Conservation (phyloP, 257 asterid genomes). For the Mentha longifolia region DNA sequence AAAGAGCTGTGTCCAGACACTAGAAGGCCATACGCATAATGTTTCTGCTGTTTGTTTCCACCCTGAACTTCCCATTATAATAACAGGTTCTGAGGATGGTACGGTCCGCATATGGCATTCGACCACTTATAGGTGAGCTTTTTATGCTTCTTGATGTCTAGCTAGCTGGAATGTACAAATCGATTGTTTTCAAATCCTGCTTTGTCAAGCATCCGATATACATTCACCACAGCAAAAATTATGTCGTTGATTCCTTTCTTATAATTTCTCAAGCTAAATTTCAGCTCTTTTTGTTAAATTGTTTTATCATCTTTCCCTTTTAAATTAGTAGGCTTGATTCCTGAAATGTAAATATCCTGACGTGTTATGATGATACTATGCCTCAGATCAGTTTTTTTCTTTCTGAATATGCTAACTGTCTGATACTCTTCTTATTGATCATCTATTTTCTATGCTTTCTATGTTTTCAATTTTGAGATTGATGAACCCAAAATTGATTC, state of each 20-base stretch:
- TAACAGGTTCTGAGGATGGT: conserved; percentile 99
- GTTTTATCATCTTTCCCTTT: conserved; percentile 1
- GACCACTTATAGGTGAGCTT: conserved; percentile 82
- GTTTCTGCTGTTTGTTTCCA: conserved; percentile 99
- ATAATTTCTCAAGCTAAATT: not conserved
- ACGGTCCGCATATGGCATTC: conserved; percentile 99
- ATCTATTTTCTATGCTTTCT: no score
- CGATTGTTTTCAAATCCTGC: not conserved
- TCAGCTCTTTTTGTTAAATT: not conserved
- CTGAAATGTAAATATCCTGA: not conserved
- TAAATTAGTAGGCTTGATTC: conserved; percentile 14
- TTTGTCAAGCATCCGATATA: conserved; percentile 15
- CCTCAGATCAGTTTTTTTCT: not conserved
- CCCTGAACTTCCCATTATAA: conserved; percentile 97
- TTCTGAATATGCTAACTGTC: not conserved
- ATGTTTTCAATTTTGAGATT: no score
- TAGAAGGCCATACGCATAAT: conserved; percentile 98
- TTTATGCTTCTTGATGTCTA: conserved; percentile 23
- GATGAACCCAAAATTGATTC: no score
- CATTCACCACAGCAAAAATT: not conserved
- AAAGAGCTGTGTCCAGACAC: conserved; percentile 96
- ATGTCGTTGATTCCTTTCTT: not conserved
- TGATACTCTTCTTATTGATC: not conserved
- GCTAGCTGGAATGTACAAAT: conserved; percentile 20
- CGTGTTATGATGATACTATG: conserved; percentile 1